Conservation (phyloP, 805 yeast genomes). For the Candida maris region DNA sequence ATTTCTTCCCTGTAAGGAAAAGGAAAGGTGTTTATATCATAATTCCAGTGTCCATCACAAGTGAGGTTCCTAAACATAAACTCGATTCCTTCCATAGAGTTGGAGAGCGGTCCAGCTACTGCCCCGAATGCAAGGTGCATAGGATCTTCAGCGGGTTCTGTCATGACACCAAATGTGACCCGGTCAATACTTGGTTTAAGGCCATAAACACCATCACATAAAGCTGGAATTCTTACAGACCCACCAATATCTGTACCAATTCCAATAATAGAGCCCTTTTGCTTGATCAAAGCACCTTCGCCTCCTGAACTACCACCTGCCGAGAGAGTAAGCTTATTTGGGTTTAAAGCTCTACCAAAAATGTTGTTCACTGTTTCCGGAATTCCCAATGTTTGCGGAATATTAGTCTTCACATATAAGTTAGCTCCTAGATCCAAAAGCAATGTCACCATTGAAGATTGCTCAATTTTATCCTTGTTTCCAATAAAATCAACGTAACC, state of each 20-base stretch:
- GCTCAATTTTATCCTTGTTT: too few relatives aligned
- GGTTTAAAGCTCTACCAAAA: constrained; percentile 48
- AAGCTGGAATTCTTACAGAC: constrained; percentile 56
- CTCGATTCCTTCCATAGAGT: constrained; percentile 44
- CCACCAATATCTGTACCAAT: constrained; percentile 66
- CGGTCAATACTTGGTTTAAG: constrained; percentile 42
- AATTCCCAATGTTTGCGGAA: constrained; percentile 55
- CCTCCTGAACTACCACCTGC: constrained; percentile 67
- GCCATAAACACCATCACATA: constrained; percentile 52
- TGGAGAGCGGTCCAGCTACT: constrained; percentile 47
- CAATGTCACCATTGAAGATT: constrained; percentile 32
- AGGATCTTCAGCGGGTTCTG: constrained; percentile 19
- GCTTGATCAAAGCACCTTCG: constrained; percentile 54
- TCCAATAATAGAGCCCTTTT: constrained; percentile 54
- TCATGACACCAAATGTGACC: constrained; percentile 28
- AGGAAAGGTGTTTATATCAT: constrained; percentile 41
- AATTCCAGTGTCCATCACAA: constrained; percentile 21
- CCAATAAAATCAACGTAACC: too few relatives aligned
- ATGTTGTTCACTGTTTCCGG: constrained; percentile 48
- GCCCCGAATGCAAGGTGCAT: constrained; percentile 26
- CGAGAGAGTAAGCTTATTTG: constrained; percentile 46
- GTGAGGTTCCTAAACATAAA: constrained; percentile 38
- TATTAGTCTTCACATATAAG: constrained; percentile 51
- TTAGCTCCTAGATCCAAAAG: constrained; percentile 48
- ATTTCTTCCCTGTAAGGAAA: constrained; percentile 33